Evolutionary conservation across 2,329 filamentous ascomycete species (phyloP).

Genomic region (Fusarium tanahbumbuense): DNA sequence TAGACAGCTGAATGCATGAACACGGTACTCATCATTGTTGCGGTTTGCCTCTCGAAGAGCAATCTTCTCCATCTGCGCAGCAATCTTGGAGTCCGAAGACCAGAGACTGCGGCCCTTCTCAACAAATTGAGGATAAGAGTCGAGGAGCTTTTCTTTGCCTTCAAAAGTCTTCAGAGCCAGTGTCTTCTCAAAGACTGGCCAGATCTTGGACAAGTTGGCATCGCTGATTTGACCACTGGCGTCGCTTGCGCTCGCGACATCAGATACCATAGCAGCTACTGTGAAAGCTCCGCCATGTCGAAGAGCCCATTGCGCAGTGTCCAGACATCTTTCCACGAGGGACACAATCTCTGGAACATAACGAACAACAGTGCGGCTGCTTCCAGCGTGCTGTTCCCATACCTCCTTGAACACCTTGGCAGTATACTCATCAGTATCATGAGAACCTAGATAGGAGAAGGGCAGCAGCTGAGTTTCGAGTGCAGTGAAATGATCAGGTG

Average conservation of each 20-base stretch:
- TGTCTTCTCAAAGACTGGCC: conserved; percentile 85
- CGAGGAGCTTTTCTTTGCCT: conserved; percentile 87
- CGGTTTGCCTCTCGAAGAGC: conserved; percentile 88
- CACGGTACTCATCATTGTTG: conserved; percentile 86
- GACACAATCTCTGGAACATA: conserved; percentile 85
- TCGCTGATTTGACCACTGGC: conserved; percentile 69
- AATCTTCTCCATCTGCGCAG: conserved; percentile 81
- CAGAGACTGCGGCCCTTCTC: conserved; percentile 71
- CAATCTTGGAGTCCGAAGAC: conserved; percentile 62
- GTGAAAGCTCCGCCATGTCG: conserved; percentile 89
- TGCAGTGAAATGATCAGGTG: conserved; percentile 86
- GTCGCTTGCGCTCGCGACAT: conserved; percentile 70
- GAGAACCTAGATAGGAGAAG: conserved; percentile 87
- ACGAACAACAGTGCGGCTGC: conserved; percentile 81
- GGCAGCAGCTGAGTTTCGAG: conserved; percentile 82
- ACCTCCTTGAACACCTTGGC: conserved; percentile 83
- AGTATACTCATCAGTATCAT: conserved; percentile 85
- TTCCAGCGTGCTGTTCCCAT: conserved; percentile 92
- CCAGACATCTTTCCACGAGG: conserved; percentile 75
- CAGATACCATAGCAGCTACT: conserved; percentile 77
- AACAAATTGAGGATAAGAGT: conserved; percentile 82
- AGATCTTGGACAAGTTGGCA: conserved; percentile 72
- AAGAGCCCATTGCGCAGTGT: conserved; percentile 87
- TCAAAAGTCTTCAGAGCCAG: conserved; percentile 91
- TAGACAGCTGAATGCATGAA: conserved; percentile 77